Evolutionary conservation across 1,139 yeast species (phyloP), one percentile per base, ranked within the genome.

Genomic region (Yamadazyma jaroonii): DNA sequence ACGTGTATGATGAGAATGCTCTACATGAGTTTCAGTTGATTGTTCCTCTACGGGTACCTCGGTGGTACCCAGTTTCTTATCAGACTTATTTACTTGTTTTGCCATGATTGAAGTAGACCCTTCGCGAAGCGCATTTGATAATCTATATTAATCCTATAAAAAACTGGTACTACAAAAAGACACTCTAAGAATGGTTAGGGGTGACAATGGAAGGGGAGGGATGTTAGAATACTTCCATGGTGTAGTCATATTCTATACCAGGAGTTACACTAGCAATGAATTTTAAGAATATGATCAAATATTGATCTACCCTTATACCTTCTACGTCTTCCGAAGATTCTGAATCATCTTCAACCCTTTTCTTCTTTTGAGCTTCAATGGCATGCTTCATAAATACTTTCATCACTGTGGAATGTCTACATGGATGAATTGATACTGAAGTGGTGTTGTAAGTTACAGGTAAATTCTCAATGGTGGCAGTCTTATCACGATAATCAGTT

Each of bases 231-330:
- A 88, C 92, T 57, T 88, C 90, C 96, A 90, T 92, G 28, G 97
- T 90, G 58, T 89, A 89, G 54, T 92, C 98, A 60, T 90, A 94
- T 61, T 90, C 96, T 40, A 92, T 89, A 9, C 97, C 96, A 0
- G 99, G 99, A 2, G 96, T 90, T 10, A 94, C 97, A 64, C 97
- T 87, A 10, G 97, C 87, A 40, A 92, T 90, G 53, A 92, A 92
- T 61, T 94, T 94, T 53, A 92, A 72, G 57, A 92, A 92, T 9
- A 90, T 84, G 29, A 92, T 74, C 50, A 92, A 66, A 56, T 92
- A 92, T 54, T 89, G 97, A 58, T 92, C 98, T 1, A 84, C 97
- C 33, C 96, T 72, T 9, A 92, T 72, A 0, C 62, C 68, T 4
- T 42, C 44, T 12, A 79, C 74, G 4, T 11, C 10, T 12, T 28